Percentiles rank a stretch among this genome's conserved stretches.
Evolutionary conservation across 768 basidiomycete genomes (phyloP).

Genomic region (Boletus pseudo-olivaceus): DNA sequence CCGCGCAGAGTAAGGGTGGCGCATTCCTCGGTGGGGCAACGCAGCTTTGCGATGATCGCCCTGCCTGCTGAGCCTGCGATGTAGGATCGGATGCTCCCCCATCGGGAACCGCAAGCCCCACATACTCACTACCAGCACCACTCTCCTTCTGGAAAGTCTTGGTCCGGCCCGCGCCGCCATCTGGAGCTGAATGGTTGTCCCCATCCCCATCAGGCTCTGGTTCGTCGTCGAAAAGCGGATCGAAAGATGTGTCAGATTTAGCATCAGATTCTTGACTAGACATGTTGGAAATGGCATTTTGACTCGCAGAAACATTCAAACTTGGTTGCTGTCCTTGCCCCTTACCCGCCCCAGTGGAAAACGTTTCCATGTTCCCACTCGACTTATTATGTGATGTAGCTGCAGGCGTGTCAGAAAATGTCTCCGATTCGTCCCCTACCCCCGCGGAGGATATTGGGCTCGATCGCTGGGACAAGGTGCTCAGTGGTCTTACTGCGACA

Average conservation of each 20-base stretch:
- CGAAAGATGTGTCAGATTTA: slow-evolving; percentile 78
- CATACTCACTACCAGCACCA: slow-evolving; percentile 7
- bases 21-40: slow-evolving; percentile 69
- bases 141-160: slow-evolving; percentile 16
- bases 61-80: slow-evolving; percentile 20
- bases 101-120: slow-evolving; percentile 31
- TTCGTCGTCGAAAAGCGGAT: slow-evolving; percentile 89
- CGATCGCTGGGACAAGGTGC: slow-evolving; percentile 34
- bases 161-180: slow-evolving; percentile 17
- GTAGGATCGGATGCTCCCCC: slow-evolving; percentile 19
- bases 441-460: slow-evolving; percentile 27
- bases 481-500: slow-evolving; percentile 70
- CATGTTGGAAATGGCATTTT: slow-evolving; percentile 23
- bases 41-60: slow-evolving; percentile 31
- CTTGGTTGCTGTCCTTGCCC: slow-evolving; percentile 14
- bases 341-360: slow-evolving; percentile 16
- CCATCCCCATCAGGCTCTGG: slow-evolving; percentile 56
- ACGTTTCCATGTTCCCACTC: slow-evolving; percentile 22
- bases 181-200: slow-evolving; percentile 18
- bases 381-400: slow-evolving; percentile 8
- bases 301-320: slow-evolving; percentile 19
- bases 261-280: slow-evolving; percentile 48
- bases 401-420: slow-evolving; percentile 11
- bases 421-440: slow-evolving; percentile 19
- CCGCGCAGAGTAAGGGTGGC: slow-evolving; percentile 65